Evolutionary conservation across 352 stramenopile species (phyloP).

Genomic region (Phytophthora agathidicida): DNA sequence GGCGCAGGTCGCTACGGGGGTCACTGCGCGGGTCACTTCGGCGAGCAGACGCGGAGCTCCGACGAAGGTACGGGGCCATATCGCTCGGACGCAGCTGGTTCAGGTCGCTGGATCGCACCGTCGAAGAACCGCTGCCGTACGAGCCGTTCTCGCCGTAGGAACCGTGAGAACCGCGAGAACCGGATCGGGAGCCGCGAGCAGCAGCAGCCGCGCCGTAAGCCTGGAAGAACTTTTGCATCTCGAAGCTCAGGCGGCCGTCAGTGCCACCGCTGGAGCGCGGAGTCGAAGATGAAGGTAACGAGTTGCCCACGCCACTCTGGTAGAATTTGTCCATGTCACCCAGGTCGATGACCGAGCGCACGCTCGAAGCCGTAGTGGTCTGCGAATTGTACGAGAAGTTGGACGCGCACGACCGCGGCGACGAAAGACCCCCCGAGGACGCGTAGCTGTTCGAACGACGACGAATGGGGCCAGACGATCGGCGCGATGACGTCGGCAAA

Average conservation of each 20-base stretch:
- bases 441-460: conserved; percentile 70
- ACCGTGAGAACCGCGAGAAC: conserved; percentile 28
- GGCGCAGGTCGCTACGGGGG: conserved; percentile 14
- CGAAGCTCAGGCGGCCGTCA: conserved; percentile 55
- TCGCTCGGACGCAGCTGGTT: conserved; percentile 43
- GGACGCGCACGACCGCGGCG: conserved; percentile 68
- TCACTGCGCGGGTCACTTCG: conserved; percentile 29
- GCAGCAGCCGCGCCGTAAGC: conserved; percentile 49
- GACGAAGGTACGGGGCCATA: conserved; percentile 38
- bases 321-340: conserved; percentile 87
- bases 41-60: conserved; percentile 37
- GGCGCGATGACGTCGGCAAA: conserved; percentile 18
- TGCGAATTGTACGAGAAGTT: conserved; percentile 82
- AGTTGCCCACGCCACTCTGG: conserved; percentile 40
- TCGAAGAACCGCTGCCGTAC: conserved; percentile 54
- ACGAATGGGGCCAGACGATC: conserved; percentile 34
- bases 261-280: conserved; percentile 42
- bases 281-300: conserved; percentile 32
- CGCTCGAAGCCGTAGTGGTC: conserved; percentile 70
- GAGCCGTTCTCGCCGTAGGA: conserved; percentile 49
- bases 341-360: conserved; percentile 72
- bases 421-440: conserved; percentile 59
- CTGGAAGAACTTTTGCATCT: conserved; percentile 79
- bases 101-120: conserved; percentile 57
- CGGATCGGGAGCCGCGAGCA: conserved; percentile 26